Base-by-base conservation (phyloP, 352 stramenopile species). In the Phytophthora pluvialis region DNA sequence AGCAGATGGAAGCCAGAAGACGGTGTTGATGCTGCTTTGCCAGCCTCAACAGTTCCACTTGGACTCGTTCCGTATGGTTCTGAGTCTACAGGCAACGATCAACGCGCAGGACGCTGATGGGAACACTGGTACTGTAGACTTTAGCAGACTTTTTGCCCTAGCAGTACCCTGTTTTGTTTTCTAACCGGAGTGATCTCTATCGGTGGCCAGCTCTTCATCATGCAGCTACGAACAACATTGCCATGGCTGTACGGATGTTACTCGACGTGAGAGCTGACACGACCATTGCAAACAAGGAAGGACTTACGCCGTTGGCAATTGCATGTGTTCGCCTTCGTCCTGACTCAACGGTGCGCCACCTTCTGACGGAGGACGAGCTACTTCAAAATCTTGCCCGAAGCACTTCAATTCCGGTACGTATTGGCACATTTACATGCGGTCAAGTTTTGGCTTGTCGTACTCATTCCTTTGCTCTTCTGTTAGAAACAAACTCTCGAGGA, bases 31-130 rank as follows among this genome's bases (percentile, higher is more conserved):
- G 80, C 54, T 91, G 44, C 75, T 92, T 32, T 90, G 80, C 42
- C 74, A 80, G 45, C 81, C 73, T 11, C 71, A 94, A 54, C 79
- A 80, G 29, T 92, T 94, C 66, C 83, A 94, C 51, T 78, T 94
- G 62, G 86, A 94, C 56, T 86, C 86, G 42, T 89, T 90, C 36
- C 83, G 86, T 31, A 94, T 94, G 86, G 77, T 94, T 28, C 65
- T 92, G 21, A 90, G 83, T 68, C 81, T 94, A 3, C 77, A 80
- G 49, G 77, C 78, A n/a, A 40, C 57, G 4, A 48, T 91, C 3
- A 74, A 94, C 29, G 53, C 72, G 9, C 72, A 83, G 39, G 86
- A 94, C 55, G 43, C 66, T 0, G 73, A 88, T 21, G 83, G 86
- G 36, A 92, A 94, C 56, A 91, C 86, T 25, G 80, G 85, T 91